Evolutionary conservation across 768 basidiomycete species (phyloP).

Genomic region (Filobasidium floriforme): DNA sequence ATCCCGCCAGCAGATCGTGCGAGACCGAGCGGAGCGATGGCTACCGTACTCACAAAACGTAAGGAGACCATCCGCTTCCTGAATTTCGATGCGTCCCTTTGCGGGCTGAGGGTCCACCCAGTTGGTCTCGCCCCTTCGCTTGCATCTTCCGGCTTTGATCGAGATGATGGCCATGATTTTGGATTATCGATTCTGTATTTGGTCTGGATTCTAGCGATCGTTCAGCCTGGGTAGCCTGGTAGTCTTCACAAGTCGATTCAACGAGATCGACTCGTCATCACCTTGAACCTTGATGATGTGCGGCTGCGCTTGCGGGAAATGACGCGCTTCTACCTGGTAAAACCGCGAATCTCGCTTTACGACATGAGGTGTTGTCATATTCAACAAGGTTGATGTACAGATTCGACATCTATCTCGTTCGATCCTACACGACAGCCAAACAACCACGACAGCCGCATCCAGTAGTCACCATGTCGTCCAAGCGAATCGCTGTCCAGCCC

Average conservation of each 20-base stretch:
- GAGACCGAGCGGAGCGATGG: constrained; percentile 7
- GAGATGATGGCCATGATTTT: constrained; percentile 61
- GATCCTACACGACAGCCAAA: neutral
- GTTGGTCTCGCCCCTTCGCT: constrained; percentile 32
- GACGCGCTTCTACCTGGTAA: neutral
- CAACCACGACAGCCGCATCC: neutral
- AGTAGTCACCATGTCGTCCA: constrained; percentile 65
- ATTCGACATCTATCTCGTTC: neutral
- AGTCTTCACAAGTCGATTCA: neutral
- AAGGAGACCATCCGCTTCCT: constrained; percentile 37
- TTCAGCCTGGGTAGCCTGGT: neutral
- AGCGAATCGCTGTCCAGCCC: constrained; percentile 98
- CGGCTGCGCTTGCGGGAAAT: neutral
- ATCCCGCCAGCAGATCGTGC: neutral
- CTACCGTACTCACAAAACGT: constrained; percentile 58
- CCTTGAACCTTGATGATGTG: neutral
- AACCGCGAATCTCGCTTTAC: neutral
- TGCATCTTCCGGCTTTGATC: constrained; percentile 35
- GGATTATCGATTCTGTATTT: neutral
- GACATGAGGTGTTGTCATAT: neutral
- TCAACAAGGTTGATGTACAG: neutral
- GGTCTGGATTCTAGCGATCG: neutral
- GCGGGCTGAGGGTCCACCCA: constrained; percentile 41
- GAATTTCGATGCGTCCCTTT: constrained; percentile 38
- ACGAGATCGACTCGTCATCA: constrained; percentile 4